Evolutionary conservation across 2,329 filamentous ascomycete species (phyloP).

Genomic region (Magnaporthiopsis incrustans): DNA sequence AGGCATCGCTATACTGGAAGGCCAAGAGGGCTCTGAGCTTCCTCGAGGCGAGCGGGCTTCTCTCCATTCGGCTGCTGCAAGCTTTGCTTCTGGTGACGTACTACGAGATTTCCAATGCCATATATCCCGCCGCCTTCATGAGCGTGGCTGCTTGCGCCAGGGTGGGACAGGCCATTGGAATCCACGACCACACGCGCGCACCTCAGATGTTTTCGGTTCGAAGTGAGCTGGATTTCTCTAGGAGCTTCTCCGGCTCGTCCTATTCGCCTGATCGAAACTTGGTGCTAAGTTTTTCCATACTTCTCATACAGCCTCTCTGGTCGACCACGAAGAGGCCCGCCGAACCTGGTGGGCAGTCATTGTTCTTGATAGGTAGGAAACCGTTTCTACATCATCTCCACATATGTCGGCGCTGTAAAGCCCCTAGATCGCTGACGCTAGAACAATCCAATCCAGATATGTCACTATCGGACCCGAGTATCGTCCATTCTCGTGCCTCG

Average conservation of each 20-base stretch:
- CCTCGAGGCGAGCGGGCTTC: conserved; percentile 9
- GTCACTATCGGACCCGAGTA: conserved; percentile 10
- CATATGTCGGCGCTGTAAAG: background rate
- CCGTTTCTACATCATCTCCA: background rate
- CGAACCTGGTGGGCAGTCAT: conserved; percentile 12
- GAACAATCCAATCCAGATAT: conserved; percentile 5
- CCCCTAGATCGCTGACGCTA: background rate
- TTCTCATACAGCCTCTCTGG: conserved; percentile 6
- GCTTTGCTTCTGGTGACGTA: conserved; percentile 9
- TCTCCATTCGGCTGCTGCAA: conserved; percentile 10
- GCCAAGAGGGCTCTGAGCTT: conserved; percentile 8
- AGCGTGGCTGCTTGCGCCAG: conserved; percentile 11
- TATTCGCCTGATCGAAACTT: too few relatives aligned
- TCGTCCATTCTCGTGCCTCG: conserved; percentile 10
- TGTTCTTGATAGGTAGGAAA: conserved; percentile 10
- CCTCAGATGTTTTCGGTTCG: background rate
- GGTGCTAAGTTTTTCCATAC: background rate
- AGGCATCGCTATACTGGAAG: conserved; percentile 5
- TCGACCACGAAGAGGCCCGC: conserved; percentile 10
- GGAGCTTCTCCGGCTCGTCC: background rate
- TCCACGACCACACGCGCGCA: conserved; percentile 6
- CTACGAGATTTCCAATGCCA: conserved; percentile 10
- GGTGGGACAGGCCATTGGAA: conserved; percentile 10
- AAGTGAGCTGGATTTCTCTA: background rate
- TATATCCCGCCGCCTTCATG: conserved; percentile 12